Evolutionary conservation across 208 protist genomes (phyloP).

Genomic region (Strigomonas culicis): DNA sequence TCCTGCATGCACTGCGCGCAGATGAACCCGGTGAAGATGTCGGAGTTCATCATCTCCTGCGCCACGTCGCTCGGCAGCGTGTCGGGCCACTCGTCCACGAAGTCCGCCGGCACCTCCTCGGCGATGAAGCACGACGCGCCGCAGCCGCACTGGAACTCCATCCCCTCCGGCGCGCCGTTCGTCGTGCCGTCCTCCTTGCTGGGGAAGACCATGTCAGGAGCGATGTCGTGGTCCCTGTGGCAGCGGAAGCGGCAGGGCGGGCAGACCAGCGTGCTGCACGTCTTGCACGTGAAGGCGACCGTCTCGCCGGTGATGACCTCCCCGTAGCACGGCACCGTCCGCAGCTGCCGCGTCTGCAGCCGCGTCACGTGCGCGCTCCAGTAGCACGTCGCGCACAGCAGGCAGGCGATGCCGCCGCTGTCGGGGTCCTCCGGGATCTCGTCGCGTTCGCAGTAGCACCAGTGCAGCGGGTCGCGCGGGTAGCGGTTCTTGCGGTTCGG

Average conservation of each 20-base stretch:
- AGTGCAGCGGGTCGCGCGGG: conserved; percentile 55
- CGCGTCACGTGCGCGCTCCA: conserved; percentile 76
- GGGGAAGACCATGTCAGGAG: conserved; percentile 22
- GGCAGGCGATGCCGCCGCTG: conserved; percentile 61
- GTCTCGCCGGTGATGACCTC: conserved; percentile 67
- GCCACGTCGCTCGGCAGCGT: conserved; percentile 36
- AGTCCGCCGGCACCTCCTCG: conserved; percentile 32
- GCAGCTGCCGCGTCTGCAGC: conserved; percentile 45
- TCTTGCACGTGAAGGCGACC: conserved; percentile 63
- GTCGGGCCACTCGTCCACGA: conserved; percentile 30
- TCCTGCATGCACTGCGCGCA: conserved; percentile 82
- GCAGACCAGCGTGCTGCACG: conserved; percentile 71
- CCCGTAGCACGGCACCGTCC: conserved; percentile 74
- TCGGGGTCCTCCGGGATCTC: conserved; percentile 58
- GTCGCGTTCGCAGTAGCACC: conserved; percentile 78
- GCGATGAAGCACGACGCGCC: conserved; percentile 58
- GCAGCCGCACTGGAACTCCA: conserved; percentile 78
- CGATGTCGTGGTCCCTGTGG: conserved; percentile 72
- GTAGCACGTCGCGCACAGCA: conserved; percentile 76
- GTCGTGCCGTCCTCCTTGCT: conserved; percentile 42
- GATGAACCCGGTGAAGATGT: conserved; percentile 77
- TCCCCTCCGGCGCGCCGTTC: conserved; percentile 34
- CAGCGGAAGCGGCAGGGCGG: conserved; percentile 75
- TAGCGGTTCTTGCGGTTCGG: conserved; percentile 68
- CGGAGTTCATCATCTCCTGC: conserved; percentile 64